Base-by-base conservation (phyloP, 1,284 basidiomycete species). In the Cutaneotrichosporon spelunceum region DNA sequence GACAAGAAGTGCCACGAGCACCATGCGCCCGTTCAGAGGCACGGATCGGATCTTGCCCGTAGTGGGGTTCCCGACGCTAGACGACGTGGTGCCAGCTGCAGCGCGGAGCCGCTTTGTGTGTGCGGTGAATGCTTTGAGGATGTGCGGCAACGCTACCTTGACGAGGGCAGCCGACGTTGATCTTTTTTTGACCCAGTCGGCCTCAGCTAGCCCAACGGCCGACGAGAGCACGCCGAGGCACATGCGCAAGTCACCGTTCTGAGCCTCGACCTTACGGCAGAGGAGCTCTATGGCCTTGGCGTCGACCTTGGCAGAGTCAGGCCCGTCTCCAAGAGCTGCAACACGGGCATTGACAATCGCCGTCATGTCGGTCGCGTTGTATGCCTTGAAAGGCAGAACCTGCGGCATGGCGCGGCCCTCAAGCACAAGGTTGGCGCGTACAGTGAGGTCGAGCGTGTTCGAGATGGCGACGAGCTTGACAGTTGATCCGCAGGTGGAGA, bases 201-300 rank as follows among this genome's bases (percentile, higher is more conserved):
- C 65, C 65, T 80, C 78, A 19, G 77, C 74, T 10, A 78, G 67
- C 33, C 68, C 64, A 53, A 79, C 70, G 3, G 77, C 76, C 6
- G 73, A 71, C 14, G 70, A 63, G n/a, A 78, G 69, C 26, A 76
- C 73, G n/a, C 74, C 72, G 8, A 80, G 69, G 61, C 77, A 79
- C 74, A 77, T 78, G 56, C 79, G 61, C 27, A 80, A 61, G 67
- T 80, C 79, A n/a, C 79, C 79, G 61, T 79, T 79, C 66, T 78
- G 75, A 13, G 78, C 78, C 63, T 79, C 76, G 36, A 79, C 78
- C 59, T 79, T 79, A 26, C 75, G 68, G 29, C 71, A 70, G 13
- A 78, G 69, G 7, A 80, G 71, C 61, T 77, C 77, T 39, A 76
- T 65, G 4, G 78, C 78, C 30, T 75, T 76, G 29, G 65, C 59